These are phyloP conservation scores for Salix viminalis DNA, from an alignment of 345 rosid species.

Conservation along the genomic window DNA sequence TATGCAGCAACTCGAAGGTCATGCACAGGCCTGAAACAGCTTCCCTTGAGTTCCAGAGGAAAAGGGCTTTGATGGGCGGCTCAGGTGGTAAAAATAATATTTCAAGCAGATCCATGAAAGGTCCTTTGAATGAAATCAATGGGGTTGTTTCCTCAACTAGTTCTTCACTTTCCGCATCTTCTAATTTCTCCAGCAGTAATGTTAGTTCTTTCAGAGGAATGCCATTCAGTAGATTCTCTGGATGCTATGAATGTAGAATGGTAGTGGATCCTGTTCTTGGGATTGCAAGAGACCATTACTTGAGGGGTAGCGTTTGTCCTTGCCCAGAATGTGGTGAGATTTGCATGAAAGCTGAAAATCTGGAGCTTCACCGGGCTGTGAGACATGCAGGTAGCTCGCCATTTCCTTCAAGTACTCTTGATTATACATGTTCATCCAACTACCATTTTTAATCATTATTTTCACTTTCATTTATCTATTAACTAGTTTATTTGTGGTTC, in stretches of 20 bases:
- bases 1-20: constrained; percentile 71
- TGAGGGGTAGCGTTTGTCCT: constrained; percentile 48
- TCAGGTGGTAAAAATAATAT: constrained; percentile 15
- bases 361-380: constrained; percentile 71
- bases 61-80: constrained; percentile 30
- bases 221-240: constrained; percentile 66
- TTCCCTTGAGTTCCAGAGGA: constrained; percentile 45
- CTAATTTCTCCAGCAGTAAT: constrained; percentile 24
- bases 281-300: constrained; percentile 47
- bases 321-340: constrained; percentile 72
- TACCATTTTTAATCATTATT: not conserved
- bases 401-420: not conserved
- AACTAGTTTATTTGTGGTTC: not conserved
- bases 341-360: constrained; percentile 53
- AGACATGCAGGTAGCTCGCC: constrained; percentile 58
- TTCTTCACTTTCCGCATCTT: constrained; percentile 42
- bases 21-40: constrained; percentile 44
- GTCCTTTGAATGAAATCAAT: constrained; percentile 40
- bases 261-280: constrained; percentile 74
- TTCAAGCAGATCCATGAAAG: constrained; percentile 55
- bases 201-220: constrained; percentile 46
- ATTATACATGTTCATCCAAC: not conserved
- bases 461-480: not conserved
- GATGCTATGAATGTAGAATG: constrained; percentile 77
- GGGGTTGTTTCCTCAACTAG: constrained; percentile 35